A percentile compares a stretch with the other conserved stretches of the same genome.
phyloP scores from a whole-genome alignment of 495 filamentous ascomycete species.

The Xylaria grammica region DNA sequence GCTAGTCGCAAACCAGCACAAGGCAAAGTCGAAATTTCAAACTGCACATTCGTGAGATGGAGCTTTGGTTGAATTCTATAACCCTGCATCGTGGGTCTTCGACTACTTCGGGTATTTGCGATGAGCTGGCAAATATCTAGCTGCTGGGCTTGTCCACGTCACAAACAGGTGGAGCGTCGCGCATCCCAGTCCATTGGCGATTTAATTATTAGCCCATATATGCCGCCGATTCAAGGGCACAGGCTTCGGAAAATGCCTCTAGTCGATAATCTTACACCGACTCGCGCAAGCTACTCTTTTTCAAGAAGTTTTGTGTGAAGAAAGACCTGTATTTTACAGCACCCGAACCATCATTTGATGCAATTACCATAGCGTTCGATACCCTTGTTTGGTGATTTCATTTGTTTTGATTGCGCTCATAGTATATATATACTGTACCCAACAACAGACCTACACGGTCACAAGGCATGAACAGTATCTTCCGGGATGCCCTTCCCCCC shows the following conservation, averaged over 20 bases:
- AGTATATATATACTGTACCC: constrained; percentile 1
- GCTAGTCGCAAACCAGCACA: background rate
- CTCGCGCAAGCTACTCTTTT: no score
- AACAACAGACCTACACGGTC: background rate
- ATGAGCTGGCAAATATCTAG: background rate
- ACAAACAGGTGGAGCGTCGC: constrained; percentile 6
- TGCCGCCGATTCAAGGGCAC: background rate
- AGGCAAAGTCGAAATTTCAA: background rate
- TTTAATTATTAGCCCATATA: background rate
- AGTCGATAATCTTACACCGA: background rate
- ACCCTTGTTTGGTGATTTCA: constrained; percentile 8
- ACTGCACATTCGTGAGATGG: background rate
- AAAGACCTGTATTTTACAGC: background rate
- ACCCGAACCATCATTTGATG: constrained; percentile 1
- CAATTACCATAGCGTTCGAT: constrained; percentile 22
- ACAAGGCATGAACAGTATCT: background rate
- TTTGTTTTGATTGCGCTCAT: background rate
- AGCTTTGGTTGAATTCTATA: background rate
- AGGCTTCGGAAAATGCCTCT: background rate
- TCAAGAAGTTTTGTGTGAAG: no score
- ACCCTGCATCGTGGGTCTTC: background rate
- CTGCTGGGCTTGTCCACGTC: constrained; percentile 5
- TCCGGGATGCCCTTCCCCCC: background rate
- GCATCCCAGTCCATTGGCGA: background rate
- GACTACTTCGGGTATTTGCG: background rate